A percentile compares a stretch with the other conserved stretches of the same genome.
Conservation (phyloP, 768 basidiomycete genomes). For the Russula sp. region DNA sequence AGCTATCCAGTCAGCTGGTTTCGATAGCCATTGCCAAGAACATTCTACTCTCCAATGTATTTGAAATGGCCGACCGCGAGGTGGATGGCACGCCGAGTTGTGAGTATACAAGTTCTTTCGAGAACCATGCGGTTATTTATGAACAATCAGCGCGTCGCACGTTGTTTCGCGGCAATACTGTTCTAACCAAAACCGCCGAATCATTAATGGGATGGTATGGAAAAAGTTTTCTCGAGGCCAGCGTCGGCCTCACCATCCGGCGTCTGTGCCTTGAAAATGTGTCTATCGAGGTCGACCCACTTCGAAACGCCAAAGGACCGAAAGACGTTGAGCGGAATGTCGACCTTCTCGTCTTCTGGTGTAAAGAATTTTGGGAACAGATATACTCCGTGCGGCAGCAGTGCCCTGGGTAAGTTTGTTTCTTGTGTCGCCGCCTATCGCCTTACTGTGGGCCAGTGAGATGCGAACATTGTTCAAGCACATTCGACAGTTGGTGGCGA, state of each 20-base stretch:
- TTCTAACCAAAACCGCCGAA: conserved; percentile 60
- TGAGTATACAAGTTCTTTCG: conserved; percentile 32
- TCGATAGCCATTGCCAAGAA: conserved; percentile 65
- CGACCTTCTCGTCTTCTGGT: conserved; percentile 70
- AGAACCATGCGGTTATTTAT: conserved; percentile 6
- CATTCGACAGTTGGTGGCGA: conserved; percentile 67
- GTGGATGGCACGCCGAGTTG: conserved; percentile 63
- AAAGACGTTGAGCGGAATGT: conserved; percentile 64
- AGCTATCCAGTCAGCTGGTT: conserved; percentile 53
- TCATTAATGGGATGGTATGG: conserved; percentile 78
- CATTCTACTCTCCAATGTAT: conserved; percentile 59
- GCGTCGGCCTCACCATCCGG: conserved; percentile 66
- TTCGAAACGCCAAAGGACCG: conserved; percentile 51
- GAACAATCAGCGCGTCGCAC: conserved; percentile 59
- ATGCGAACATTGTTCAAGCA: conserved; percentile 64
- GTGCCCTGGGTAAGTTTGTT: conserved; percentile 62
- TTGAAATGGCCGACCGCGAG: conserved; percentile 62
- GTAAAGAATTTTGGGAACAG: conserved; percentile 70
- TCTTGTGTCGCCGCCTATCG: not conserved
- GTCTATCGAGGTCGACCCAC: conserved; percentile 77
- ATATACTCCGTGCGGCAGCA: conserved; percentile 68
- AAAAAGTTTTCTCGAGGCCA: conserved; percentile 71
- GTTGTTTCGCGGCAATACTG: conserved; percentile 59
- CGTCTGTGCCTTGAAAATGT: conserved; percentile 66
- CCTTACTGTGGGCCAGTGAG: conserved; percentile 45